Evolutionary conservation across 1,284 basidiomycete species (phyloP), one percentile per base, ranked within the genome.

Genomic region (Fomes fomentarius): DNA sequence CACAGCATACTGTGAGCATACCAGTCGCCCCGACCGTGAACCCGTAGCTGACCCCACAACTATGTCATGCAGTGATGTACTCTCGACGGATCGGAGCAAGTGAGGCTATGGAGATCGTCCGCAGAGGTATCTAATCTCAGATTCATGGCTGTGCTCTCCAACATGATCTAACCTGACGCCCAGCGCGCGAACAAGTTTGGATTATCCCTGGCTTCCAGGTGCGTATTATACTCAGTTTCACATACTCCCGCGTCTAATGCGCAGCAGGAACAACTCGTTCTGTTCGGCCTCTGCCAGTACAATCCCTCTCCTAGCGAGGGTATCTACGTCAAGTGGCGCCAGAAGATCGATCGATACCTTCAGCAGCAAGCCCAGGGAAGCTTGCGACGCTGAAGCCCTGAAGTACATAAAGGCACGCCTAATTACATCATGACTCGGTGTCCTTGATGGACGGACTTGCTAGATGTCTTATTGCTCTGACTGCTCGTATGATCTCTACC

Each of bases 141-240:
- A 25, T 33, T 17, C 28, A n/a, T n/a, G n/a, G n/a, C 31, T 41
- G 19, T 12, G 9, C 42, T 24, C 12, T 40, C 14, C 7, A 10
- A 10, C 33, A 3, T 42, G 28, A 39, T 49, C 62, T 46, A 57
- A 44, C 9, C 45, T 46, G 46, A 45, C 14, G 52, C 52, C 5
- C 61, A 89, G 88, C 81, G 48, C 86, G 89, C 48, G 85, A 89
- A 67, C 87, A 91, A 66, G 87, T 90, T 38, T 90, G 89, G 87
- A 80, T 83, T 46, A 89, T 85, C 60, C 80, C 84, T 12, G 89
- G 89, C 39, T 91, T 92, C 70, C 67, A 68, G 60, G 69, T 69
- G 52, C 43, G 62, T n/a, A n/a, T 25, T 25, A 21, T 38, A 24
- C 24, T 22, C 22, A 26, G 8, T 17, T 25, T 7, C 45, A 9